phyloP scores from a whole-genome alignment of 495 filamentous ascomycete species.

The Apiosordaria backusii region DNA sequence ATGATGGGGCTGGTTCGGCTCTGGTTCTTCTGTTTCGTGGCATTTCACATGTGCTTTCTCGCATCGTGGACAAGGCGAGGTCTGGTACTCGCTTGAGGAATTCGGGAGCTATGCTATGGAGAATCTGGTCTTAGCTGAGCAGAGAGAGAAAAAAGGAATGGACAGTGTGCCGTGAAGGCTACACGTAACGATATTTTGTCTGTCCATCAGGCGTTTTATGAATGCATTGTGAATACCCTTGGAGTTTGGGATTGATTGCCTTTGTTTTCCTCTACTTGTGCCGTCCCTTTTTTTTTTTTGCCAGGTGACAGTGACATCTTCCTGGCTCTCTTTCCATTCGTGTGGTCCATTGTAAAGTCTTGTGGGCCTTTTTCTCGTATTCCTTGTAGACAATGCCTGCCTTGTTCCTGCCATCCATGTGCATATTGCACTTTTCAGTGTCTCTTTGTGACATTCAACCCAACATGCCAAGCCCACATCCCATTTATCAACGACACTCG shows the following conservation, averaged over 20 bases:
- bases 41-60: constrained; percentile 20
- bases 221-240: constrained; percentile 14
- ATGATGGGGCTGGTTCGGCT: constrained; percentile 21
- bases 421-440: too few species aligned
- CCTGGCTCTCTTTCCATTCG: too few species aligned
- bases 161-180: constrained; percentile 19
- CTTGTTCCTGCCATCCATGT: too few species aligned
- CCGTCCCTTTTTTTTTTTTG: background rate
- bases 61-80: constrained; percentile 13
- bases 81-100: constrained; percentile 11
- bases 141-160: constrained; percentile 28
- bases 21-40: constrained; percentile 26
- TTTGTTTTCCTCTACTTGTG: background rate
- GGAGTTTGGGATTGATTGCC: constrained; percentile 8
- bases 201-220: constrained; percentile 8
- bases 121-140: constrained; percentile 21
- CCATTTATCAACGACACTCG: too few species aligned
- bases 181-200: constrained; percentile 7
- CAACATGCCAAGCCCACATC: too few species aligned
- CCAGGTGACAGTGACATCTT: background rate
- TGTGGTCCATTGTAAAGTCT: too few species aligned
- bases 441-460: too few species aligned
- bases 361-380: too few species aligned
- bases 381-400: background rate
- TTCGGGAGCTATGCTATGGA: constrained; percentile 15